Evolutionary conservation across 139 green algal genomes (phyloP).

Genomic region (Prasinococcaceae sp.): DNA sequence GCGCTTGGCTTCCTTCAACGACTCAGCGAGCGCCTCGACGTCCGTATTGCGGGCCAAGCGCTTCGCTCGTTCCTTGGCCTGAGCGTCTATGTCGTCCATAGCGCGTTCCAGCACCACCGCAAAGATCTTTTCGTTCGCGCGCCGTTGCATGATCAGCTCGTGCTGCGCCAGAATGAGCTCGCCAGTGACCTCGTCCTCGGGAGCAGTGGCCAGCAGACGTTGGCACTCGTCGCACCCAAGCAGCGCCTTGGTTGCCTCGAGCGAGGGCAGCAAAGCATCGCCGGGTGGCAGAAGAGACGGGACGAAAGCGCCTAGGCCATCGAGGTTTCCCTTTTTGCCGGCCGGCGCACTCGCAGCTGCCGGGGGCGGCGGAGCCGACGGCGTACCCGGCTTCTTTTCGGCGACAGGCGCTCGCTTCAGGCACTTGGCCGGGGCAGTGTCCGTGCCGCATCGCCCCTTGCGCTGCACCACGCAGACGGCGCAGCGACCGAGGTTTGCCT

Average conservation of each 20-base stretch:
- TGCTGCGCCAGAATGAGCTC: slow-evolving; percentile 59
- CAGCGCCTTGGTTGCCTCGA: no score
- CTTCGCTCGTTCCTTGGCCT: slow-evolving; percentile 20
- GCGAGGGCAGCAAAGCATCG: no score
- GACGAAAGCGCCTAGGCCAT: no score
- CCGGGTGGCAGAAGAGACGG: no score
- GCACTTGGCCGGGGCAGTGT: slow-evolving; percentile 38
- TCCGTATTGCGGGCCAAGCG: slow-evolving; percentile 27
- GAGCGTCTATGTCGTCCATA: slow-evolving; percentile 34
- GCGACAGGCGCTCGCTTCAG: no score
- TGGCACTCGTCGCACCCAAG: no score
- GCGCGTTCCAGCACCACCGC: slow-evolving; percentile 20
- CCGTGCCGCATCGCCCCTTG: slow-evolving; percentile 51
- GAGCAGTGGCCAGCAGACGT: slow-evolving; percentile 49
- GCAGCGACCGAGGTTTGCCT: slow-evolving; percentile 39
- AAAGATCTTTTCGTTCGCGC: slow-evolving; percentile 36
- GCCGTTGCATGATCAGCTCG: slow-evolving; percentile 47
- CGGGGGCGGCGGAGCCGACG: no score
- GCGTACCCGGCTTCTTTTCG: no score
- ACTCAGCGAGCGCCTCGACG: slow-evolving; percentile 30
- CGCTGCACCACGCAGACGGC: slow-evolving; percentile 43
- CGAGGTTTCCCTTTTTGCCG: no score
- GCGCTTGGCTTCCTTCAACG: slow-evolving; percentile 42
- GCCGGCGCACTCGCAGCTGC: no score
- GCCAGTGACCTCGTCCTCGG: slow-evolving; percentile 62